Conservation (phyloP, 2,329 filamentous ascomycete genomes). For the Scedosporium apiospermum region DNA sequence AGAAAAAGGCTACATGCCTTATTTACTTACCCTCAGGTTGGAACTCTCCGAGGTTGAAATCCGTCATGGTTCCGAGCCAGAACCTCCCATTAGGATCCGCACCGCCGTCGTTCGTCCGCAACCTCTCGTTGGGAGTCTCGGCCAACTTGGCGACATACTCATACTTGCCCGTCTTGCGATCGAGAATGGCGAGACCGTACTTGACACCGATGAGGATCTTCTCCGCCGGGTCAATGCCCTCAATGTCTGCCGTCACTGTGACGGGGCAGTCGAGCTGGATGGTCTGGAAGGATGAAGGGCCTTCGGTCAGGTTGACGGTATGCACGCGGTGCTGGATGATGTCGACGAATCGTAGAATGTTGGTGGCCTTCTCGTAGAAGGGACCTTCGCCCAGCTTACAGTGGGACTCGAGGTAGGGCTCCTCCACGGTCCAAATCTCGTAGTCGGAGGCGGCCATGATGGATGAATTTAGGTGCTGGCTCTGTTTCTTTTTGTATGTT, state of each 20-base stretch:
- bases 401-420: constrained; percentile 49
- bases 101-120: constrained; percentile 72
- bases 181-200: constrained; percentile 68
- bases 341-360: constrained; percentile 69
- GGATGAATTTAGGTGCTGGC: neutral
- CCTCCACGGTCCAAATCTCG: constrained; percentile 40
- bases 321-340: constrained; percentile 71
- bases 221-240: constrained; percentile 48
- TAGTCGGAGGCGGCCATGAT: constrained; percentile 16
- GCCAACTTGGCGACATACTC: constrained; percentile 43
- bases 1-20: constrained; percentile 13
- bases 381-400: constrained; percentile 66
- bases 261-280: constrained; percentile 43
- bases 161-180: constrained; percentile 48
- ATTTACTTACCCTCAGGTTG: constrained; percentile 44
- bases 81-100: constrained; percentile 73
- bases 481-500: neutral
- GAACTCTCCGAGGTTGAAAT: constrained; percentile 49
- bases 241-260: constrained; percentile 71
- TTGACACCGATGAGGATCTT: constrained; percentile 73
- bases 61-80: constrained; percentile 82
- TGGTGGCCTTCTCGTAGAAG: constrained; percentile 57
- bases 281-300: constrained; percentile 54
- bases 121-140: constrained; percentile 36
- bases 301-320: constrained; percentile 55